Conservation (phyloP, 345 rosid genomes). For the Turnera subulata region DNA sequence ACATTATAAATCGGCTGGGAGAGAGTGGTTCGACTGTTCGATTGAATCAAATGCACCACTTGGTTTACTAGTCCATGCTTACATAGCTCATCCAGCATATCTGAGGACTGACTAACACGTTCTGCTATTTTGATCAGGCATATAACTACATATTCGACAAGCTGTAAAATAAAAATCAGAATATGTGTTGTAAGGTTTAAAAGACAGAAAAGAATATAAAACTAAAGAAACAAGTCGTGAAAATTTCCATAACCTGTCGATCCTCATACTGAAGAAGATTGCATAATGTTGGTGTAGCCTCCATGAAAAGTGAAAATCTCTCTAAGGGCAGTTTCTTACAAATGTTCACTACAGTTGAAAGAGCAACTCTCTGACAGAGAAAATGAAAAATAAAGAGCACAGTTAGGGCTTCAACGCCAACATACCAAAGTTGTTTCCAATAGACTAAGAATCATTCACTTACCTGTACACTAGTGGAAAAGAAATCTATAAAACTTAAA, state of each 20-base stretch:
- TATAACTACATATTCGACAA: slow-evolving; percentile 79
- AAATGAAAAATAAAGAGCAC: slow-evolving; percentile 5
- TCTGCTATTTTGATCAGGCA: slow-evolving; percentile 83
- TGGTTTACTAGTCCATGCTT: slow-evolving; percentile 67
- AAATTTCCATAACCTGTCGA: slow-evolving; percentile 47
- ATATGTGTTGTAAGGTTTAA: slow-evolving; percentile 6
- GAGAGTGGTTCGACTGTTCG: slow-evolving; percentile 67
- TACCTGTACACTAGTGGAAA: slow-evolving; percentile 88
- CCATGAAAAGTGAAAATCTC: slow-evolving; percentile 48
- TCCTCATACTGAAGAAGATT: slow-evolving; percentile 88
- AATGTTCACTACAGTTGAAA: slow-evolving; percentile 82
- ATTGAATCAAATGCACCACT: slow-evolving; percentile 55
- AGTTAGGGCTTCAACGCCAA: background rate
- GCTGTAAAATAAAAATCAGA: slow-evolving; percentile 39
- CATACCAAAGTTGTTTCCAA: background rate
- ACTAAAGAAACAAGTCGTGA: slow-evolving; percentile 16
- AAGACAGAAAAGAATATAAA: slow-evolving; percentile 1
- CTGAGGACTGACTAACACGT: slow-evolving; percentile 56
- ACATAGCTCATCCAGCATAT: slow-evolving; percentile 72
- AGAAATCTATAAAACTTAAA: slow-evolving; percentile 73
- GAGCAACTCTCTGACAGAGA: slow-evolving; percentile 75
- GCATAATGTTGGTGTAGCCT: slow-evolving; percentile 84
- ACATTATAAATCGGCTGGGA: slow-evolving; percentile 78
- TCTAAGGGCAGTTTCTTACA: slow-evolving; percentile 82
- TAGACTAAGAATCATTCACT: background rate